Conservation (phyloP, 140 eudicot species). For the Erigeron philadelphicus region DNA sequence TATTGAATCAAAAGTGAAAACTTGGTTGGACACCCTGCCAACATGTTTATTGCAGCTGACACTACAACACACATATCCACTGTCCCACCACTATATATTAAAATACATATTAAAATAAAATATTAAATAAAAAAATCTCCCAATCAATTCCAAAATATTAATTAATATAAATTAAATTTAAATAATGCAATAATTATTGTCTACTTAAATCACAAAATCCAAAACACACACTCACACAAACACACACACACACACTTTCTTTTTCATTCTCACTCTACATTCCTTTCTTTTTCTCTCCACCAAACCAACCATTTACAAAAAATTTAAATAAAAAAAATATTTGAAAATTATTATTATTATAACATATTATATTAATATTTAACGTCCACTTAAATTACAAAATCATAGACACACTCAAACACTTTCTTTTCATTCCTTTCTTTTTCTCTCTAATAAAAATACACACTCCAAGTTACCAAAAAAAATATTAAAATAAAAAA, state of each 20-base stretch:
- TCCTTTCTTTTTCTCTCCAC: conserved; percentile 22
- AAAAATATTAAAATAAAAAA: background rate
- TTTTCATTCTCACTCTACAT: conserved; percentile 19
- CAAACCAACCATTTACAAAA: conserved; percentile 4
- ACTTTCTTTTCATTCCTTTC: background rate
- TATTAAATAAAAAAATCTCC: too few relatives aligned
- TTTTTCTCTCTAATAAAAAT: background rate
- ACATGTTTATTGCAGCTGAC: too few relatives aligned
- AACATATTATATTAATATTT: background rate
- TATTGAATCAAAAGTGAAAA: too few relatives aligned
- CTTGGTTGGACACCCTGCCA: too few relatives aligned
- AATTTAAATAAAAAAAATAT: background rate
- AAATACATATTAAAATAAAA: too few relatives aligned
- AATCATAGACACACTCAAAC: background rate
- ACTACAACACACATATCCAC: too few relatives aligned
- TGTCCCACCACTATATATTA: too few relatives aligned
- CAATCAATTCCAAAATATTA: too few relatives aligned
- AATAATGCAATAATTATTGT: too few relatives aligned
- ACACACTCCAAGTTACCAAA: background rate
- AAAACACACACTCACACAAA: background rate
- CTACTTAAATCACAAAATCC: background rate
- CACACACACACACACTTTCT: background rate
- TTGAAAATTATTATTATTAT: background rate
- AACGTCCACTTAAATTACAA: background rate
- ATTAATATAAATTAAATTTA: too few relatives aligned